Conservation (phyloP, 1,284 basidiomycete genomes). For the Puccinia polysora region DNA sequence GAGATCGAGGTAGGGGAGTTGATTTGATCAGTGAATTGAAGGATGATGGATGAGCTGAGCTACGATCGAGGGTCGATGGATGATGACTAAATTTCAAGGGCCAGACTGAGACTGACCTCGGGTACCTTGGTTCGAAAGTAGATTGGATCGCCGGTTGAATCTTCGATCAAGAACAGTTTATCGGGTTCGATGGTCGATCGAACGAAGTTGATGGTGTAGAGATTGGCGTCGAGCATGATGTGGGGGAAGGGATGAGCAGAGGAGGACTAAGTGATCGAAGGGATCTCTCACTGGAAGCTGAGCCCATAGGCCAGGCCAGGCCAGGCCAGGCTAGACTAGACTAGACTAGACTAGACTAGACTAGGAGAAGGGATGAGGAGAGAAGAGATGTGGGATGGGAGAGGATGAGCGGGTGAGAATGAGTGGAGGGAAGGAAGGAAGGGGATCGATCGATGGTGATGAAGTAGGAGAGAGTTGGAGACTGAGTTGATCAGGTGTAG, state of each 20-base stretch:
- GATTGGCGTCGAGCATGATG: constrained; percentile 33
- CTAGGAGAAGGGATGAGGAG: too few relatives aligned
- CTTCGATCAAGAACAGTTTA: constrained; percentile 29
- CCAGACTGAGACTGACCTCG: constrained; percentile 3
- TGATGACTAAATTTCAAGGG: background rate
- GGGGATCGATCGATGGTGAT: too few relatives aligned
- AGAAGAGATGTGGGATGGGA: too few relatives aligned
- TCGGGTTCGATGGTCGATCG: constrained; percentile 19
- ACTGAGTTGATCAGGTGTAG: too few relatives aligned
- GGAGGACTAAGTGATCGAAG: too few relatives aligned
- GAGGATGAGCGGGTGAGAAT: too few relatives aligned
- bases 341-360: too few relatives aligned
- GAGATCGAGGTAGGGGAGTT: background rate
- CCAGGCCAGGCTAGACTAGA: too few relatives aligned
- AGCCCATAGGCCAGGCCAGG: too few relatives aligned
- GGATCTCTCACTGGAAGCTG: too few relatives aligned
- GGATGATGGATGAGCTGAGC: background rate
- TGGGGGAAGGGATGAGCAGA: background rate
- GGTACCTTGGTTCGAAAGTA: constrained; percentile 9
- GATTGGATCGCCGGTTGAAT: constrained; percentile 31
- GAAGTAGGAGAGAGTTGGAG: too few relatives aligned
- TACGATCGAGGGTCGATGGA: background rate
- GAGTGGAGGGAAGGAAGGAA: too few relatives aligned
- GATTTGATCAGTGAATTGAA: background rate
- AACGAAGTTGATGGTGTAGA: constrained; percentile 29